Conservation (phyloP, 768 basidiomycete genomes). For the Pleurotus tuber-regium region DNA sequence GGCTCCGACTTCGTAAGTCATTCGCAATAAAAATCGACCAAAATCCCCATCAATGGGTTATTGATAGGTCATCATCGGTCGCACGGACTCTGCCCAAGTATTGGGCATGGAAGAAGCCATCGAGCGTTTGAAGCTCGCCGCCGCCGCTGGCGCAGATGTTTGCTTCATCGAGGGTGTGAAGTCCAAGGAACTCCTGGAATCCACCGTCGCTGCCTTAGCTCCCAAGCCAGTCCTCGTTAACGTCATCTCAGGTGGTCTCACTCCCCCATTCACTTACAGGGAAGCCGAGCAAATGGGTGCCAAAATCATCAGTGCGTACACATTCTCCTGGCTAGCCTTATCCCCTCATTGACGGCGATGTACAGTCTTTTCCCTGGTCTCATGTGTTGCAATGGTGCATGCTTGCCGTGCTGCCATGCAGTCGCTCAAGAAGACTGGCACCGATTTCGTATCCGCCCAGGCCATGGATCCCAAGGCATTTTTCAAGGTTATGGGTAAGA, state of each 20-base stretch:
- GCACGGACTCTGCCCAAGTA: constrained; percentile 77
- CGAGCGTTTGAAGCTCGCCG: constrained; percentile 61
- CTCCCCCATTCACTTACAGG: constrained; percentile 66
- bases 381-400: constrained; percentile 74
- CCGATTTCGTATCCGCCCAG: constrained; percentile 54
- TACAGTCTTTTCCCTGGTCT: constrained; percentile 72
- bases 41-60: no score
- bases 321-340: not conserved
- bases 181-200: constrained; percentile 59
- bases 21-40: not conserved
- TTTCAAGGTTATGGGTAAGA: constrained; percentile 76
- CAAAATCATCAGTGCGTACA: constrained; percentile 68
- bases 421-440: constrained; percentile 73
- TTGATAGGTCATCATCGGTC: constrained; percentile 62
- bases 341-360: not conserved
- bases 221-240: constrained; percentile 80
- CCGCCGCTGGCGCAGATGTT: constrained; percentile 73
- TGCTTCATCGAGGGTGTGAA: constrained; percentile 81
- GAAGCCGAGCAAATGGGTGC: constrained; percentile 73
- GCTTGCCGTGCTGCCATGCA: constrained; percentile 73
- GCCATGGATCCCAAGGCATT: constrained; percentile 79
- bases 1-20: constrained; percentile 64
- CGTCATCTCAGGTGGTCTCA: constrained; percentile 75
- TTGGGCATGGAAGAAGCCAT: constrained; percentile 79
- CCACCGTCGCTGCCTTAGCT: constrained; percentile 62